Evolutionary conservation across 495 filamentous ascomycete species (phyloP), one percentile per base, ranked within the genome.

Genomic region (Aspergillus asperescens): DNA sequence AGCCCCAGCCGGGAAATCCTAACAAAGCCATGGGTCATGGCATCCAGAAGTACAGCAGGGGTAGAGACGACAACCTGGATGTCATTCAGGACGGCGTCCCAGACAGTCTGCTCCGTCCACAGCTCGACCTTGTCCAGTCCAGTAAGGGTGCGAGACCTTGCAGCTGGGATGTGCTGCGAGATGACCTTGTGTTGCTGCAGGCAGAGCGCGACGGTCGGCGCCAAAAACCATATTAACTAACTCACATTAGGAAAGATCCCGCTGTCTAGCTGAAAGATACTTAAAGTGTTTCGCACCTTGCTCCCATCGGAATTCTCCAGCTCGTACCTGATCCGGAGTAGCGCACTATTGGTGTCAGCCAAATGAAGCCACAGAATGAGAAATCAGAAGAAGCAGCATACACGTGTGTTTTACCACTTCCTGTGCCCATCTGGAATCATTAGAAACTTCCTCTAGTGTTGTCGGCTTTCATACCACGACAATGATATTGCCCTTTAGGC

Each of bases 351-450:
- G 28, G 40, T n/a, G 20, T 47, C 28, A 47, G 27, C n/a, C n/a
- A n/a, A n/a, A n/a, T 24, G 8, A 18, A 2, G n/a, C 5, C 5
- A 10, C 23, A 10, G n/a, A n/a, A n/a, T n/a, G n/a, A n/a, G n/a
- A 18, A 29, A 20, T 16, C 15, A 15, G 40, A 9, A 7, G 5
- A 16, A 32, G 23, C 5, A 40, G 67, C 80, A 63, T 82, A 91
- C 90, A 96, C 83, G 50, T 88, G 85, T 2, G 92, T 96, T 68
- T 97, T 97, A 7, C 92, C 92, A 63, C 82, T 89, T 1, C 91
- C 91, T 0, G 91, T 95, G 60, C 93, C 90, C 90, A 96, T 95
- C 86, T 92, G 28, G 5, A 39, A 7, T 25, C 6, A 12, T 55
- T 38, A 54, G 49, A 28, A n/a, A 18, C 7, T 12, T 10, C 31